Base-by-base conservation (phyloP, 345 rosid genomes). In the Gossypium stocksii region DNA sequence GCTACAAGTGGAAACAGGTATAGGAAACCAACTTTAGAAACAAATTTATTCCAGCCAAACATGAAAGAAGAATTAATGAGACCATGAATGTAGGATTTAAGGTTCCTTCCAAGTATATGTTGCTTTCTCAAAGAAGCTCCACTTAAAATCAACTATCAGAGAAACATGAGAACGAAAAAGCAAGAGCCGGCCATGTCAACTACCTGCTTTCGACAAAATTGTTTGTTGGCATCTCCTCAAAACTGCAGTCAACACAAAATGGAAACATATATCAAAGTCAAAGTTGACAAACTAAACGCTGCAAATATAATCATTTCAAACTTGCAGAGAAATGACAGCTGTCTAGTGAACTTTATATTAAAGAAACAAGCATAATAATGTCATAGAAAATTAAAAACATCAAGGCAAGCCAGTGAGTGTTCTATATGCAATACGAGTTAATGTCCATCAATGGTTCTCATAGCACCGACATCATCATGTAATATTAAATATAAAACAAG, bases 221-320 rank as follows among this genome's bases (percentile, higher is more conserved):
- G 83, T 92, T 94, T 68, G 97, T 92, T 13, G 97, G 91, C 98
- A 94, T 92, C 84, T 94, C 98, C 82, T 92, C 97, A 58, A 94
- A 94, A 56, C 97, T 94, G 92, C 79, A 82, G 49, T 17, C 83
- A 74, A 73, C 27, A 77, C 43, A 63, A 76, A 45, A 72, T 1
- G 58, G 60, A 57, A n/a, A 59, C 2, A 74, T 2, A 70, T n/a
- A 71, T 74, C 65, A 65, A 76, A 61, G 63, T 71, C 43, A 79
- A 64, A 70, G 38, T 63, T 59, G 20, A 63, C 64, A 46, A 57
- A 27, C 7, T 45, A 41, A 65, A 51, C 27, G 12, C 20, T 16
- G 9, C 53, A 23, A 57, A 59, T 9, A 9, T 23, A 44, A 22
- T 15, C 11, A 58, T 38, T 51, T 41, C 7, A 38, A 51, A 52